Base-by-base conservation (phyloP, 75 land plant species). In the Sequoiadendron giganteum region DNA sequence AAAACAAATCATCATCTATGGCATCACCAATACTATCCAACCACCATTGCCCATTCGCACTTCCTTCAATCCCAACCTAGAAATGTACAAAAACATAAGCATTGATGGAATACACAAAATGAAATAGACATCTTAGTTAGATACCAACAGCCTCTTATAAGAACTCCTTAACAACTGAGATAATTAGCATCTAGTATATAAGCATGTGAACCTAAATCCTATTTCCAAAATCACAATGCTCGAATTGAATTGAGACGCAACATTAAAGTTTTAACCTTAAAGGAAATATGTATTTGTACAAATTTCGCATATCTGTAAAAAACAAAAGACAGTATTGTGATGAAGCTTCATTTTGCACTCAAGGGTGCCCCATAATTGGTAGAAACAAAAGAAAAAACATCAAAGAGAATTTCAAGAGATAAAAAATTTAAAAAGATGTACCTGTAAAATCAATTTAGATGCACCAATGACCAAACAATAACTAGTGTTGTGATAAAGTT, bases 31-130 rank as follows among this genome's bases (percentile, higher is more conserved):
- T 95, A 85, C 80, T 91, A 77, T 94, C 98, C 85, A 96, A 87
- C 99, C 99, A 97, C 99, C 98, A 97, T 68, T 96, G 97, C 34
- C 99, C 98, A 86, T 91, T 92, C 54, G 94, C 87, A 90, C 99
- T 97, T 38, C 99, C 95, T 84, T 93, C 96, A 87, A 96, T 88
- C 85, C 99, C 99, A 39, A 97, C 96, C 98, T 96, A 91, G 81
- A 93, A 80, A 85, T 85, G 36, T 52, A 61, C 25, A 85, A 56
- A 19, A 82, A 9, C 11, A 11, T 82, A 13, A 45, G 6, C 84
- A 82, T 47, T 11, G 19, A 45, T 82, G 48, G 52, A 2, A 25
- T n/a, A 82, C n/a, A 82, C 16, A 1, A 13, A 82, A 82, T 4
- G 45, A 82, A 82, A n/a, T 13, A 28, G 16, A 45, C 84, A 47